These are phyloP conservation scores for Ascochyta clinopodiicola DNA, from an alignment of 2,329 filamentous ascomycete species.

Conservation along the genomic window DNA sequence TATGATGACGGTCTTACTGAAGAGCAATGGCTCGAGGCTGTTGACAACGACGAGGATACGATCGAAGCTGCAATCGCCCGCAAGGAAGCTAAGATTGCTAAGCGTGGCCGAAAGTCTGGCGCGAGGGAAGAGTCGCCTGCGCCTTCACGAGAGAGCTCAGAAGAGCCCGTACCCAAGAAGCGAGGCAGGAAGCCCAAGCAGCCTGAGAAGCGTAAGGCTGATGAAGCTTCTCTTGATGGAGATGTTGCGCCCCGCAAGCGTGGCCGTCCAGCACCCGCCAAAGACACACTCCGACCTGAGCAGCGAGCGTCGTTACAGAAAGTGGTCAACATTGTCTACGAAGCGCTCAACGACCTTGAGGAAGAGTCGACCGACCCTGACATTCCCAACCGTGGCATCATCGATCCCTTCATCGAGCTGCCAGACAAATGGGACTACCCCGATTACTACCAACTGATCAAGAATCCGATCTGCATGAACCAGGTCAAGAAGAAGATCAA, in stretches of 20 bases:
- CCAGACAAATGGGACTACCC: constrained; percentile 89
- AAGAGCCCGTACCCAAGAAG: constrained; percentile 77
- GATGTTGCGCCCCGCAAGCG: constrained; percentile 72
- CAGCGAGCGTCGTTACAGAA: constrained; percentile 80
- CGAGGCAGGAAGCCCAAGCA: constrained; percentile 77
- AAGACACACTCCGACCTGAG: constrained; percentile 71
- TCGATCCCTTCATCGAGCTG: constrained; percentile 91
- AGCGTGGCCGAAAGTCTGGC: constrained; percentile 70
- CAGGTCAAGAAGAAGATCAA: constrained; percentile 95
- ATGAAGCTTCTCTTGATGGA: constrained; percentile 68
- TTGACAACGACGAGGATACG: constrained; percentile 93
- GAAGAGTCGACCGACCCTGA: constrained; percentile 70
- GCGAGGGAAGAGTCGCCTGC: constrained; percentile 73
- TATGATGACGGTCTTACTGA: constrained; percentile 98
- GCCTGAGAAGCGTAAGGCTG: constrained; percentile 86
- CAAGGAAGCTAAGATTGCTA: constrained; percentile 84
- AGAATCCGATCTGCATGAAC: constrained; percentile 93
- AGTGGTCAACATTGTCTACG: constrained; percentile 78
- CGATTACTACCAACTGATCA: constrained; percentile 94
- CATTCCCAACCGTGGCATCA: constrained; percentile 76
- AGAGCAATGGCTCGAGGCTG: constrained; percentile 98
- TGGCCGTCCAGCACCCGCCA: constrained; percentile 67
- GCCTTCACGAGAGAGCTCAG: constrained; percentile 81
- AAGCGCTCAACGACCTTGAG: constrained; percentile 82
- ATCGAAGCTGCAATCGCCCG: constrained; percentile 92